Conservation (phyloP, 1,284 basidiomycete species). For the Mycosarcoma maydis region DNA sequence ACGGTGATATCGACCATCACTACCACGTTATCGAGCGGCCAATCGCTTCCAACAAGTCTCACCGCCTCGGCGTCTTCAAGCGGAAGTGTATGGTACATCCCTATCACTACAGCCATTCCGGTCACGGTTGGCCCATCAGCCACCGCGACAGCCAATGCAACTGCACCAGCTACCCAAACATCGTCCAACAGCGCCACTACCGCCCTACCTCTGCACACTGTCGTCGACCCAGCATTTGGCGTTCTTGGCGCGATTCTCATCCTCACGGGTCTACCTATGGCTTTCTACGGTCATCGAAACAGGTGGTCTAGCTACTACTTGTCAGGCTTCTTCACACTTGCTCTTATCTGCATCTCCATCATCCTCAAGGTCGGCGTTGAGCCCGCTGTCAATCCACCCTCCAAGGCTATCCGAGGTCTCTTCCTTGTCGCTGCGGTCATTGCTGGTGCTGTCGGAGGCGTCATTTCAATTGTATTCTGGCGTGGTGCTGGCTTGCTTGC, state of each 20-base stretch:
- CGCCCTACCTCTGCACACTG: constrained; percentile 42
- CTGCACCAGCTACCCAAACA: constrained; percentile 8
- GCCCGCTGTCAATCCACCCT: constrained; percentile 82
- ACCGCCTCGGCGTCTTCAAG: constrained; percentile 25
- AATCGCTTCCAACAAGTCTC: constrained; percentile 36
- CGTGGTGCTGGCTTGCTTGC: constrained; percentile 41
- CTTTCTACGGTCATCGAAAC: constrained; percentile 79
- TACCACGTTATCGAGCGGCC: constrained; percentile 33
- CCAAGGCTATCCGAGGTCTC: constrained; percentile 80
- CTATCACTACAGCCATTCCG: constrained; percentile 31
- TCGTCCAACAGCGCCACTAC: constrained; percentile 3
- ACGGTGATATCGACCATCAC: constrained; percentile 33
- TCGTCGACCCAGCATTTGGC: constrained; percentile 86
- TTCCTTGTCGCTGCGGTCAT: constrained; percentile 85
- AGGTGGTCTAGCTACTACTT: constrained; percentile 51
- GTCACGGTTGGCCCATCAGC: constrained; percentile 9
- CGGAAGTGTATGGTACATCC: constrained; percentile 38
- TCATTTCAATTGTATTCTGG: constrained; percentile 69
- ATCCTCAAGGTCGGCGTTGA: constrained; percentile 89
- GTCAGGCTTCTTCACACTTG: constrained; percentile 86
- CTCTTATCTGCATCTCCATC: constrained; percentile 84
- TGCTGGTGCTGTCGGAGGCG: constrained; percentile 83
- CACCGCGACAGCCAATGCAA: constrained; percentile 4
- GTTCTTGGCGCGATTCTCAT: constrained; percentile 88
- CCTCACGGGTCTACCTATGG: constrained; percentile 85